Evolutionary conservation across 1,284 basidiomycete genomes (phyloP), one percentile per base, ranked within the genome.

Genomic region (Malassezia brasiliensis): DNA sequence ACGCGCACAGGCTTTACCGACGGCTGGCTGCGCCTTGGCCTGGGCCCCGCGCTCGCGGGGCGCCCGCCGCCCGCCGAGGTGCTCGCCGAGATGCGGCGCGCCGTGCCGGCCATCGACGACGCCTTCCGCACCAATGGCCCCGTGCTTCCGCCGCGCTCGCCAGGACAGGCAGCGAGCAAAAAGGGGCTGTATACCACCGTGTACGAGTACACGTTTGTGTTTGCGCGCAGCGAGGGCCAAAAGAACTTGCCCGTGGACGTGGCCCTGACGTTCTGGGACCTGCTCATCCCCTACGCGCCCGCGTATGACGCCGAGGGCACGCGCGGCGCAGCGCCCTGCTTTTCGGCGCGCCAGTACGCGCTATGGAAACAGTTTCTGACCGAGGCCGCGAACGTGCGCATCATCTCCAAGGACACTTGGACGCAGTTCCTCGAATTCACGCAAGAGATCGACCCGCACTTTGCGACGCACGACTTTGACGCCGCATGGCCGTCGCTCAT

Each of bases 361-460:
- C 81, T 83, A 79, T 96, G 91, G 91, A 83, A 88, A 66, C 84
- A 86, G 36, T 96, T 86, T 74, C 75, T 91, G 64, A 79, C 77
- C 38, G 78, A 82, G 68, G 83, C 82, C 66, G 84, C 83, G 11
- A 55, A 61, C 10, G 80, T 80, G 10, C 88, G 87, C 74, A 89
- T 89, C 4, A 81, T 96, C 35, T 90, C 86, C 76, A 90, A 88
- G 77, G 91, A 96, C 78, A 90, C 89, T 2, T 96, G 91, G 91
- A 78, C 80, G 49, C 86, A 74, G 53, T 87, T 90, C 66, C 77
- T 85, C 49, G 86, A 87, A 62, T 90, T 90, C 65, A 79, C 90
- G 39, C 83, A 85, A 61, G 82, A 83, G 47, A 88, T 89, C 69
- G 87, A 96, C 75, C 77, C 81, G 22, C 81, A 81, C 51, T 91